Percentiles rank a stretch among this genome's conserved stretches.
These are phyloP conservation scores for Hygrophoropsis aurantiaca DNA, from an alignment of 768 basidiomycete species.

Conservation along the genomic window DNA sequence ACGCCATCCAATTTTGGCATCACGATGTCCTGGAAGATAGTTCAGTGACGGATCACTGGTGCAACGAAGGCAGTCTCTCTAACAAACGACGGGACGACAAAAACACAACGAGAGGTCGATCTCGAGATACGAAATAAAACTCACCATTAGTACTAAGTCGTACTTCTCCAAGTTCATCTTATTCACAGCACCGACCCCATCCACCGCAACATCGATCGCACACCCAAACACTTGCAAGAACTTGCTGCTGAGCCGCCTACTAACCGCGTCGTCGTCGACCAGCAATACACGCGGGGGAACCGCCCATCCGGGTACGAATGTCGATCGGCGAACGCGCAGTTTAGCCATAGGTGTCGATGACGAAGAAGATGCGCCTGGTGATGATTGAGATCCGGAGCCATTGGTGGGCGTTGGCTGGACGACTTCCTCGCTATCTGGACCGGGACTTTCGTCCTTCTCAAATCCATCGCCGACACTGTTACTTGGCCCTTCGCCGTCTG, in stretches of 20 bases:
- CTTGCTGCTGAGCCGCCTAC: conserved; percentile 83
- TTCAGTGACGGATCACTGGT: too few species aligned
- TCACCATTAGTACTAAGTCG: conserved; percentile 91
- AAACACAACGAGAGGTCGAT: too few species aligned
- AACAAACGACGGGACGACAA: too few species aligned
- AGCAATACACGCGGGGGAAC: conserved; percentile 88
- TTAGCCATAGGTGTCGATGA: conserved; percentile 35
- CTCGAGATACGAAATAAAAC: conserved; percentile 27
- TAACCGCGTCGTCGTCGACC: conserved; percentile 95
- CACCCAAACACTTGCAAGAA: conserved; percentile 96
- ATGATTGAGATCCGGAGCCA: conserved; percentile 17
- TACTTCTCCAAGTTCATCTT: conserved; percentile 98
- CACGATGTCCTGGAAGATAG: conserved; percentile 96
- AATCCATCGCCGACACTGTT: conserved; percentile 15
- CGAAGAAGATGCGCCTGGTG: conserved; percentile 2
- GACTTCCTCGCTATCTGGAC: conserved; percentile 33
- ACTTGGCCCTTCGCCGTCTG: conserved; percentile 24
- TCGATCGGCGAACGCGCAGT: conserved; percentile 69
- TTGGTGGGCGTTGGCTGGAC: conserved; percentile 40
- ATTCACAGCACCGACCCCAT: conserved; percentile 88
- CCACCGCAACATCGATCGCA: conserved; percentile 90
- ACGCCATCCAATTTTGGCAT: conserved; percentile 90
- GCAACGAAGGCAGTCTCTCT: too few species aligned
- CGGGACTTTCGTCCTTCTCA: conserved; percentile 24
- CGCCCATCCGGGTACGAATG: conserved; percentile 88